Evolutionary conservation across 179 eudicot genomes (phyloP).

Genomic region (Carnegiea gigantea): DNA sequence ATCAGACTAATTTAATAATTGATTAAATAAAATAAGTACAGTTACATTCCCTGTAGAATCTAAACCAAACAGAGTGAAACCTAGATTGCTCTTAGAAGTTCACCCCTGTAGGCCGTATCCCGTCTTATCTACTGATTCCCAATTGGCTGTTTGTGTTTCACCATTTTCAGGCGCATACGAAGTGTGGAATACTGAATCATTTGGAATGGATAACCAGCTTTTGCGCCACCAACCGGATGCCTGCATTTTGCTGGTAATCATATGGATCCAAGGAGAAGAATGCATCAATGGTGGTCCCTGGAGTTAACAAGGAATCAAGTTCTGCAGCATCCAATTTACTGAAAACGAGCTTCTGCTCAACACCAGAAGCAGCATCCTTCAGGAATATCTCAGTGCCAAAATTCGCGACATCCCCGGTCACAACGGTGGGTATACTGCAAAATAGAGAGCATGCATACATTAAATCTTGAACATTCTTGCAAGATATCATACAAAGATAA

Average conservation of each 20-base stretch:
- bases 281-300: slow-evolving; percentile 63
- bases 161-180: background rate
- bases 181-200: slow-evolving; percentile 9
- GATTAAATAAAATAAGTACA: too few relatives aligned
- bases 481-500: background rate
- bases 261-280: slow-evolving; percentile 71
- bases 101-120: background rate
- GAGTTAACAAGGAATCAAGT: slow-evolving; percentile 57
- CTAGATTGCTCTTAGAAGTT: background rate
- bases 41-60: background rate
- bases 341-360: slow-evolving; percentile 56
- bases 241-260: slow-evolving; percentile 85
- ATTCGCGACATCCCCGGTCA: slow-evolving; percentile 44
- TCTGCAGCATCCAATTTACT: slow-evolving; percentile 69
- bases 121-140: slow-evolving; percentile 16
- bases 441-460: background rate
- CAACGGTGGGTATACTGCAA: slow-evolving; percentile 66
- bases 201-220: slow-evolving; percentile 58
- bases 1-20: too few relatives aligned
- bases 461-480: background rate
- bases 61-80: background rate
- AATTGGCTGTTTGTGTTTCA: background rate
- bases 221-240: slow-evolving; percentile 80
- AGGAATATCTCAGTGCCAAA: slow-evolving; percentile 69
- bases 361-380: slow-evolving; percentile 49